Conservation (phyloP, 2,329 filamentous ascomycete genomes). For the Apiospora koreana region DNA sequence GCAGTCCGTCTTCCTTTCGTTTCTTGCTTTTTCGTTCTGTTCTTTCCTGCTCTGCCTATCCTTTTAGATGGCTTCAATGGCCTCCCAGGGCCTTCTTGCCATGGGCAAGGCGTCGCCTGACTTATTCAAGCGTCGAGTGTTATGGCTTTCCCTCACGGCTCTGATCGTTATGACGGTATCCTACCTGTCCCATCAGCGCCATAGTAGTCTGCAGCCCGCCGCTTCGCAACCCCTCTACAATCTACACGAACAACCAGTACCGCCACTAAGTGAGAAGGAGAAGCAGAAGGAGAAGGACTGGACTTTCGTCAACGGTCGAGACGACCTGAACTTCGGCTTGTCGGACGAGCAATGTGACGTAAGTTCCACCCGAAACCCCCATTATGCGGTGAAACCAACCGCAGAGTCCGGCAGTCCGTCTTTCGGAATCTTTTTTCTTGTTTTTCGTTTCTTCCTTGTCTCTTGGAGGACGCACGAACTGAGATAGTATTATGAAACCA, state of each 20-base stretch:
- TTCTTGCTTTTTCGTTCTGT: neutral
- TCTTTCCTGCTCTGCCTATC: neutral
- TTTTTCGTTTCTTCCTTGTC: neutral
- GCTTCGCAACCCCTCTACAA: no score
- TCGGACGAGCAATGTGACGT: slow-evolving; percentile 24
- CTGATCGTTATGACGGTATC: neutral
- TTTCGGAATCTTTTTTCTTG: neutral
- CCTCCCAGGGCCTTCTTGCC: neutral
- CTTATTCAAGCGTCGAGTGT: neutral
- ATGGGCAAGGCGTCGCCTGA: neutral
- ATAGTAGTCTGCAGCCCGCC: neutral
- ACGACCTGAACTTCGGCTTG: slow-evolving; percentile 23
- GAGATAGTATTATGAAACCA: slow-evolving; percentile 8
- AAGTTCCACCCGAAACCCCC: slow-evolving; percentile 9
- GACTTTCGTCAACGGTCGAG: slow-evolving; percentile 21
- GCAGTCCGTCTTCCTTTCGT: neutral
- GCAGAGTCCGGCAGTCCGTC: neutral
- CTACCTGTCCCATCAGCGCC: neutral
- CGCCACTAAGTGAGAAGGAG: neutral
- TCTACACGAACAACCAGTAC: neutral
- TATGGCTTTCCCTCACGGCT: neutral
- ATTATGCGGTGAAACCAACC: neutral
- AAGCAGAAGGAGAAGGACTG: slow-evolving; percentile 12
- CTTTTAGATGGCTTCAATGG: neutral
- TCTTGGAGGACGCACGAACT: neutral